phyloP scores from a whole-genome alignment of 2,329 filamentous ascomycete species.

The Hypomyces perniciosus region DNA sequence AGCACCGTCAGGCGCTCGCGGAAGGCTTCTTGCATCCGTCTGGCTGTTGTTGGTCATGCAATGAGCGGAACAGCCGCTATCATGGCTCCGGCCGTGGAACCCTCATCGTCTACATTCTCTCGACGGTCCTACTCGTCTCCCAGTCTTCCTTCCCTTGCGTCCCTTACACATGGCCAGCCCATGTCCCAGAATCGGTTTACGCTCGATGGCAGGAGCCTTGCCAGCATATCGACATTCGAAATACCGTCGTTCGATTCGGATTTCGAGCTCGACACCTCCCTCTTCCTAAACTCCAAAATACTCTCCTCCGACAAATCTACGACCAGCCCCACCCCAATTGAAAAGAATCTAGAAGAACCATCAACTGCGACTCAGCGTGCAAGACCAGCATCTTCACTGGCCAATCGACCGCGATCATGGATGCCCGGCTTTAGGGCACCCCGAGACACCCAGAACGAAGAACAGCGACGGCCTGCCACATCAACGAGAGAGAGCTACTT shows the following conservation, averaged over 20 bases:
- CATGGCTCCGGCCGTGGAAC: slow-evolving; percentile 34
- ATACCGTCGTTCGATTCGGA: slow-evolving; percentile 48
- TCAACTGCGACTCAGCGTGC: slow-evolving; percentile 17
- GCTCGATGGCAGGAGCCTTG: slow-evolving; percentile 7
- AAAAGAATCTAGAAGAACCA: not conserved
- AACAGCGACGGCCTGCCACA: slow-evolving; percentile 21
- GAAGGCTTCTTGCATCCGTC: slow-evolving; percentile 4
- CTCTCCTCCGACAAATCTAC: not conserved
- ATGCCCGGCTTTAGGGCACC: slow-evolving; percentile 41
- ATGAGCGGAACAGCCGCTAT: slow-evolving; percentile 31
- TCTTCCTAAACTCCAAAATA: slow-evolving; percentile 20
- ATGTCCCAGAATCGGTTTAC: slow-evolving; percentile 9
- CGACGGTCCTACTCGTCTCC: slow-evolving; percentile 32
- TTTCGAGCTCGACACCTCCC: slow-evolving; percentile 41
- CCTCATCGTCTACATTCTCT: slow-evolving; percentile 23
- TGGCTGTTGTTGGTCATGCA: slow-evolving; percentile 23
- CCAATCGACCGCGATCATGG: slow-evolving; percentile 48
- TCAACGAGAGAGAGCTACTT: slow-evolving; percentile 20
- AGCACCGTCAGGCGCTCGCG: not conserved
- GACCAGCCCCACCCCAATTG: slow-evolving; percentile 10
- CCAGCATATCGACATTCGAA: slow-evolving; percentile 39
- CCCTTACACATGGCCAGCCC: slow-evolving; percentile 18
- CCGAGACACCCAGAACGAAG: slow-evolving; percentile 20
- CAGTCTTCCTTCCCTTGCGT: slow-evolving; percentile 25
- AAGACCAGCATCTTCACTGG: slow-evolving; percentile 39